Evolutionary conservation across 352 stramenopile genomes (phyloP), one percentile per base, ranked within the genome.

Genomic region (Thraustochytrium striatum): DNA sequence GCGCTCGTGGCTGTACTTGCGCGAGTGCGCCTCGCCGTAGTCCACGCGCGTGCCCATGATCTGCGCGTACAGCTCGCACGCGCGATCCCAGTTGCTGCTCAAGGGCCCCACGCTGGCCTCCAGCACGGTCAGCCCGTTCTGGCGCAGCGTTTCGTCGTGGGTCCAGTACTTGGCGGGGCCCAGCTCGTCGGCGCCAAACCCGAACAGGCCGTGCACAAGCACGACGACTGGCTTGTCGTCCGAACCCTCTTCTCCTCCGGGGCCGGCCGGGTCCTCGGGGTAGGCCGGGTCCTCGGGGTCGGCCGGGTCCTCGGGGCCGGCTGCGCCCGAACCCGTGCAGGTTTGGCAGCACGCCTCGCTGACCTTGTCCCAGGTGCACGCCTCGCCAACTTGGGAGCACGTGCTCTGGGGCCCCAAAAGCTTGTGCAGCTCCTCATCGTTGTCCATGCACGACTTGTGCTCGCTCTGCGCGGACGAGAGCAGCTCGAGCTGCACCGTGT

Each of bases 61-160:
- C 61, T 84, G 82, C 41, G 85, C 84, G 81, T 85, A 88, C 3
- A 88, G 70, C 72, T 88, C 84, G 43, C 81, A 85, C 2, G 82
- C 81, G 50, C 84, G 82, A 55, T 87, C 84, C 84, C 84, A 87
- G 72, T 87, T 85, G 44, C 38, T 78, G 25, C 81, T 82, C 53
- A 88, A 75, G 19, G 84, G 84, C 25, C 83, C 81, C 16, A 87
- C 61, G 13, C 39, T 57, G 0, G 85, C 84, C 41, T 79, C 85
- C 57, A 65, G 59, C 39, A 86, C 83, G 44, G 30, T 83, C 78
- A 87, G 84, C 28, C 84, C 84, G 62, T 87, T 38, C 9, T 62
- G 62, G 50, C 83, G 68, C 59, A 87, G 82, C 61, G 58, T 84
- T 69, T 87, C 84, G 32, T 81, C 82, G 19, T 87, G 72, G 8